These are phyloP conservation scores for Pythium guiyangense DNA, from an alignment of 352 stramenopile genomes.

Conservation along the genomic window DNA sequence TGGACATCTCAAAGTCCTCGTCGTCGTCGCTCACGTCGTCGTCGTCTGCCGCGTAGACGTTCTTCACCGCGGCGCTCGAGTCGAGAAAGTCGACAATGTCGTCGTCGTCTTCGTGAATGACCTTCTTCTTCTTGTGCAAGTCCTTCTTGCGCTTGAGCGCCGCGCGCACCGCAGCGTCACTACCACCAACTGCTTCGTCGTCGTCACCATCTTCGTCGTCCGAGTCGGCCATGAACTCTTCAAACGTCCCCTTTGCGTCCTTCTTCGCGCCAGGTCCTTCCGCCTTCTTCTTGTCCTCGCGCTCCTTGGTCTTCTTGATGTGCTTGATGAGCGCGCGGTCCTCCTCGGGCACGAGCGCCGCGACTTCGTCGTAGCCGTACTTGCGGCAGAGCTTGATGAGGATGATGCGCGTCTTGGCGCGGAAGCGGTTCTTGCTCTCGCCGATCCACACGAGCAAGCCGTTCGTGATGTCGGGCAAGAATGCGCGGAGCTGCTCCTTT, in stretches of 20 bases:
- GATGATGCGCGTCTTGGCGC: conserved; percentile 94
- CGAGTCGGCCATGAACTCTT: conserved; percentile 81
- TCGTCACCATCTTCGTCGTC: conserved; percentile 78
- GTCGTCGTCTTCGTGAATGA: conserved; percentile 75
- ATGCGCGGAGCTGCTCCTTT: conserved; percentile 84
- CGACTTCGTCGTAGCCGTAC: conserved; percentile 91
- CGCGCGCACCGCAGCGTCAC: conserved; percentile 75
- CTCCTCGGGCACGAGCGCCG: conserved; percentile 84
- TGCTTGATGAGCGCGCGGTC: conserved; percentile 92
- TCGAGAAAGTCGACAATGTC: conserved; percentile 94
- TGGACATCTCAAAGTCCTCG: conserved; percentile 87
- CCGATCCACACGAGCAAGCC: conserved; percentile 91
- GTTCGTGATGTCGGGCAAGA: conserved; percentile 91
- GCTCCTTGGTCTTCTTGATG: conserved; percentile 94
- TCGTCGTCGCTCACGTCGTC: conserved; percentile 71
- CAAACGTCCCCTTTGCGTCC: conserved; percentile 40
- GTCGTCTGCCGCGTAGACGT: conserved; percentile 56
- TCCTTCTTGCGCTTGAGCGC: conserved; percentile 80
- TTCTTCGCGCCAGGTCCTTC: conserved; percentile 57
- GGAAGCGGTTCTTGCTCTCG: conserved; percentile 95
- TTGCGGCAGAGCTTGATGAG: conserved; percentile 94
- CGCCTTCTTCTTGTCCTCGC: conserved; percentile 85
- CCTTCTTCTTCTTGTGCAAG: conserved; percentile 69
- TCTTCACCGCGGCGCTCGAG: conserved; percentile 86
- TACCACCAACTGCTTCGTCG: conserved; percentile 52